Base-by-base conservation (phyloP, 176 grass and related monocot species). In the Dendrocalamus sinicus region DNA sequence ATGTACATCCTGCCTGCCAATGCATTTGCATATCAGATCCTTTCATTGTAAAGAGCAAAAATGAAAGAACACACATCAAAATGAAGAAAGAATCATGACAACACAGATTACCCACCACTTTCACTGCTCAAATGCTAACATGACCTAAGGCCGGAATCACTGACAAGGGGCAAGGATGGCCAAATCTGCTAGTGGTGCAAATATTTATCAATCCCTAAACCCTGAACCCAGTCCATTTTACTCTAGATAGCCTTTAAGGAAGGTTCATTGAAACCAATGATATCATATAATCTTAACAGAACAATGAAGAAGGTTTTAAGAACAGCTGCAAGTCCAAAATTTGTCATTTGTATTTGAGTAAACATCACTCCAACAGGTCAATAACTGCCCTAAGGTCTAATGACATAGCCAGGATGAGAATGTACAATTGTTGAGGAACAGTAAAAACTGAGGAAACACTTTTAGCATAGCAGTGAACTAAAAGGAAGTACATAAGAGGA, bases 1-100 rank as follows among this genome's bases (percentile, higher is more conserved):
- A 68, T 75, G 72, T 55, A 72, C 60, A 83, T 87, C 84, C 80
- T 87, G 67, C 84, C 84, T 90, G 80, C 6, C 89, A 90, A 90
- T 73, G 80, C 2, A 22, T 78, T 86, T 62, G 23, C n/a, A 35
- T 83, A 90, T 87, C 47, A 90, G 84, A 83, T 90, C 51, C 74
- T 55, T 78, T 45, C 57, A 82, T 78, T 39, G 46, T 47, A 63
- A 14, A 73, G 51, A 84, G 12, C 67, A 47, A 52, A 52, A 45
- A 58, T 50, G 24, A 10, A 8, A 66, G 1, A 81, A 12, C 40
- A 67, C 40, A 78, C 58, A 83, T 28, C 37, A 46, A 82, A 72
- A 12, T 32, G 66, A 4, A 50, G 28, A 62, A 85, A 63, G 54
- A 5, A 19, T 77, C 45, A 53, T 0, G 41, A 59, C 11, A 46